phyloP scores from a whole-genome alignment of 1,284 basidiomycete species.

The Taiwanofungus camphoratus region DNA sequence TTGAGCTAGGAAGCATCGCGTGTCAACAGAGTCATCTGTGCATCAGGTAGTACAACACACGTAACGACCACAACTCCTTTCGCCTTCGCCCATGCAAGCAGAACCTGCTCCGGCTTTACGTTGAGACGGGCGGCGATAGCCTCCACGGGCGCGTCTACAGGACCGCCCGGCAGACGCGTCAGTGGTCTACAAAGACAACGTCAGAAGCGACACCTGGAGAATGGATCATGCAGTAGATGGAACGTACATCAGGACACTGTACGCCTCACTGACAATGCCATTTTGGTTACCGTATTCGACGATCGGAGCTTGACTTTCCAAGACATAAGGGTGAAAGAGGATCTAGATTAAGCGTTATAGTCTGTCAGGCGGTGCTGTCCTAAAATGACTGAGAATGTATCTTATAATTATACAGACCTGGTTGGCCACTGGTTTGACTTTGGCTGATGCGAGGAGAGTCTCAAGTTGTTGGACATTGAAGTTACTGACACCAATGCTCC shows the following conservation, averaged over 20 bases:
- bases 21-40: no score
- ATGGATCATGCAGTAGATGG: background rate
- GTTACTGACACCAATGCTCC: slow-evolving; percentile 82
- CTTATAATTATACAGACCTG: slow-evolving; percentile 41
- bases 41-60: slow-evolving; percentile 30
- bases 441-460: slow-evolving; percentile 48
- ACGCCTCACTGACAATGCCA: slow-evolving; percentile 68
- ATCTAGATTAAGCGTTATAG: slow-evolving; percentile 40
- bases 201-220: background rate
- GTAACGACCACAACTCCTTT: slow-evolving; percentile 67
- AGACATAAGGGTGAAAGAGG: slow-evolving; percentile 69
- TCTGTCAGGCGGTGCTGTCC: background rate
- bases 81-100: slow-evolving; percentile 61
- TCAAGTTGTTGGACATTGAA: slow-evolving; percentile 58
- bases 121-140: slow-evolving; percentile 52
- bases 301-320: slow-evolving; percentile 43
- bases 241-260: slow-evolving; percentile 58
- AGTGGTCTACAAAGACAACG: slow-evolving; percentile 41
- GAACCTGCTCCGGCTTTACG: slow-evolving; percentile 64
- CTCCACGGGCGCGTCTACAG: slow-evolving; percentile 61
- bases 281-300: slow-evolving; percentile 55
- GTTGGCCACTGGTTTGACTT: slow-evolving; percentile 68
- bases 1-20: slow-evolving; percentile 33
- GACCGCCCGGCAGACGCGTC: slow-evolving; percentile 62
- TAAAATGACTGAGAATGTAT: background rate